A percentile compares a stretch with the other conserved stretches of the same genome.
These are phyloP conservation scores for Aspergillus persii DNA, from an alignment of 2,329 filamentous ascomycete species.

Conservation along the genomic window DNA sequence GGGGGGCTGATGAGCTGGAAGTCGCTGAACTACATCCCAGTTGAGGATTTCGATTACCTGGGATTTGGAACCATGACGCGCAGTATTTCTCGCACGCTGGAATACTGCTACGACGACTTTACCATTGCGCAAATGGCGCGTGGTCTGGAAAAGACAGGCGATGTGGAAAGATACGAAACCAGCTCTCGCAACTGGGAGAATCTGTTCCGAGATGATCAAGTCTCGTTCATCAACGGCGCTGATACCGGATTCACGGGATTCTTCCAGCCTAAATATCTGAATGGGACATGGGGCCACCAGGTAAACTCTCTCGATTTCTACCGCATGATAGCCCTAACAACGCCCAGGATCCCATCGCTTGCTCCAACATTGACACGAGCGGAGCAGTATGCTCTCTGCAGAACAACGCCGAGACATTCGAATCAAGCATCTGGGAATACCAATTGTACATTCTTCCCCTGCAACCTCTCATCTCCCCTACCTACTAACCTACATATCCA, in stretches of 20 bases:
- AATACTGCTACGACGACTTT: constrained; percentile 76
- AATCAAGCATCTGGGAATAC: constrained; percentile 38
- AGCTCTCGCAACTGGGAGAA: constrained; percentile 67
- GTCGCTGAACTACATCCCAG: constrained; percentile 65
- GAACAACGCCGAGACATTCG: constrained; percentile 34
- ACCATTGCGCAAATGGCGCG: constrained; percentile 62
- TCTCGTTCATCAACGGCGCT: constrained; percentile 51
- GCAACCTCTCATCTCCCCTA: constrained; percentile 40
- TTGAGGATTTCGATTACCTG: constrained; percentile 64
- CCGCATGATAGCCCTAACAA: neutral
- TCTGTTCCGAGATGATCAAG: constrained; percentile 62
- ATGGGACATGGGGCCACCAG: constrained; percentile 53
- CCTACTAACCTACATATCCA: constrained; percentile 42
- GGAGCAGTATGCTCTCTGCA: constrained; percentile 32
- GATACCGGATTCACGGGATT: too few relatives aligned
- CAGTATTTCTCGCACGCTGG: constrained; percentile 68
- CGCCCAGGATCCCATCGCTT: constrained; percentile 53
- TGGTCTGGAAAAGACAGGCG: constrained; percentile 53
- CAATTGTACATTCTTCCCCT: constrained; percentile 48
- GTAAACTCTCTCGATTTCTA: constrained; percentile 18
- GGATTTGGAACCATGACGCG: constrained; percentile 69
- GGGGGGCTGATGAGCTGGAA: constrained; percentile 73
- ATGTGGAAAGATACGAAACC: constrained; percentile 58
- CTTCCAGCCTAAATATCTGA: too few relatives aligned
- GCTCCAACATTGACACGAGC: constrained; percentile 57